phyloP scores from a whole-genome alignment of 164 flowering plant species.

The Saururus chinensis region DNA sequence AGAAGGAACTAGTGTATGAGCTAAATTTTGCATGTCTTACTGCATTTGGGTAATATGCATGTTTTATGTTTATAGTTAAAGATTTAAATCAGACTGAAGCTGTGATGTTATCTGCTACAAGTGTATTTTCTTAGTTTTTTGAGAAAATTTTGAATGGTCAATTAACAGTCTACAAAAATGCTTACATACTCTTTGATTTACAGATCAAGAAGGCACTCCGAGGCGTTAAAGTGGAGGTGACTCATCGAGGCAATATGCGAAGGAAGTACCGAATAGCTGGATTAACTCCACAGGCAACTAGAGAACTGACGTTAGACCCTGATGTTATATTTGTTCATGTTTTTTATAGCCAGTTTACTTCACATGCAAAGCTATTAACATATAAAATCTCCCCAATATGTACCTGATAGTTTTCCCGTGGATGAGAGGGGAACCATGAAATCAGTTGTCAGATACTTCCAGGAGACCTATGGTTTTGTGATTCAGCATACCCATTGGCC shows the following conservation, averaged over 20 bases:
- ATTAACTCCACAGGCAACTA: constrained; percentile 69
- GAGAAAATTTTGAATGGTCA: neutral
- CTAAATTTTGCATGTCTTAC: neutral
- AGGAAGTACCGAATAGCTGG: constrained; percentile 79
- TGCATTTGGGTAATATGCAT: neutral
- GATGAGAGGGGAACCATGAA: constrained; percentile 15
- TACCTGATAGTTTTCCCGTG: constrained; percentile 2
- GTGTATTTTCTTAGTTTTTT: too few species aligned
- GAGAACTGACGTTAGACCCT: constrained; percentile 60
- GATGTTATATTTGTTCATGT: constrained; percentile 1
- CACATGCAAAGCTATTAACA: neutral
- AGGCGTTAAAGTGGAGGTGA: constrained; percentile 82
- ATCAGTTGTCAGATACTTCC: constrained; percentile 18
- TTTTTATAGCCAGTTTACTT: too few species aligned
- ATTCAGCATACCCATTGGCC: constrained; percentile 19
- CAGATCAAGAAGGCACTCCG: constrained; percentile 70
- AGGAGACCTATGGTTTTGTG: constrained; percentile 15
- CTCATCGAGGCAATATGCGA: constrained; percentile 63
- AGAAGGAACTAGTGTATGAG: too few species aligned
- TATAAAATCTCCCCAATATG: neutral
- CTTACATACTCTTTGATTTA: neutral
- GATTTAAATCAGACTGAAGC: too few species aligned
- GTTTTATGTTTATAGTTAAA: too few species aligned
- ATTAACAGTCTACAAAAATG: neutral
- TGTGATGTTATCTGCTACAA: too few species aligned